Evolutionary conservation across 2,329 filamentous ascomycete species (phyloP).

Genomic region (Paraphoma chrysanthemicola): DNA sequence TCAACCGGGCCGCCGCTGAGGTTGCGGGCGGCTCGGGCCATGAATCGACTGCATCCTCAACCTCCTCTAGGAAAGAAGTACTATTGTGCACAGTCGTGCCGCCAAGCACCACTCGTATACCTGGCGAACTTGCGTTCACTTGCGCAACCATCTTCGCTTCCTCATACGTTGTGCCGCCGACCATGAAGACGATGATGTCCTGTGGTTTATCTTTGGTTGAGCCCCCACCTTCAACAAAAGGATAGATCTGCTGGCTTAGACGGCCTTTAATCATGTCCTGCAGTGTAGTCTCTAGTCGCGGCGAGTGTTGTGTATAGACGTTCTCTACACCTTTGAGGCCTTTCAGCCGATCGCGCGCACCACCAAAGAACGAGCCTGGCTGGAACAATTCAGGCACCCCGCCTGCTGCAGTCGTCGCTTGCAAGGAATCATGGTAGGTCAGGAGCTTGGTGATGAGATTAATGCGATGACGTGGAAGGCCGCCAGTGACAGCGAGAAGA

Average conservation of each 20-base stretch:
- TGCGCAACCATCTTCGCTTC: constrained; percentile 96
- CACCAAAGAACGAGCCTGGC: constrained; percentile 83
- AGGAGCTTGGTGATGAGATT: constrained; percentile 83
- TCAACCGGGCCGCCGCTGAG: constrained; percentile 67
- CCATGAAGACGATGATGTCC: constrained; percentile 92
- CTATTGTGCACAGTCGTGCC: constrained; percentile 91
- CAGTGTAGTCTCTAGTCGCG: constrained; percentile 82
- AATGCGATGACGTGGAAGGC: constrained; percentile 76
- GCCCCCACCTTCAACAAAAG: constrained; percentile 88
- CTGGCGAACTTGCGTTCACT: constrained; percentile 88
- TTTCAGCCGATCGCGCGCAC: constrained; percentile 86
- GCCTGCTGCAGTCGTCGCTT: constrained; percentile 72
- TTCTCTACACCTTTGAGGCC: constrained; percentile 98
- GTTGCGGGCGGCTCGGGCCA: constrained; percentile 73
- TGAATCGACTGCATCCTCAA: constrained; percentile 83
- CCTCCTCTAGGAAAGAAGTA: constrained; percentile 85
- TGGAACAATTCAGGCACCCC: constrained; percentile 94
- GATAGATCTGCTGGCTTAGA: constrained; percentile 85
- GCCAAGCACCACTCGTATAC: constrained; percentile 86
- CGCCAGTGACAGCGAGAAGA: constrained; percentile 82
- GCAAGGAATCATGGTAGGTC: constrained; percentile 84
- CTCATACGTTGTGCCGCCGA: constrained; percentile 93
- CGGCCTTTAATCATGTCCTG: constrained; percentile 94
- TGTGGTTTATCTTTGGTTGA: constrained; percentile 94
- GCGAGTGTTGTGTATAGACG: constrained; percentile 97